A percentile compares a stretch with the other conserved stretches of the same genome.
Conservation (phyloP, 371 early-diverging fungal species). For the Basidiobolus meristosporus region DNA sequence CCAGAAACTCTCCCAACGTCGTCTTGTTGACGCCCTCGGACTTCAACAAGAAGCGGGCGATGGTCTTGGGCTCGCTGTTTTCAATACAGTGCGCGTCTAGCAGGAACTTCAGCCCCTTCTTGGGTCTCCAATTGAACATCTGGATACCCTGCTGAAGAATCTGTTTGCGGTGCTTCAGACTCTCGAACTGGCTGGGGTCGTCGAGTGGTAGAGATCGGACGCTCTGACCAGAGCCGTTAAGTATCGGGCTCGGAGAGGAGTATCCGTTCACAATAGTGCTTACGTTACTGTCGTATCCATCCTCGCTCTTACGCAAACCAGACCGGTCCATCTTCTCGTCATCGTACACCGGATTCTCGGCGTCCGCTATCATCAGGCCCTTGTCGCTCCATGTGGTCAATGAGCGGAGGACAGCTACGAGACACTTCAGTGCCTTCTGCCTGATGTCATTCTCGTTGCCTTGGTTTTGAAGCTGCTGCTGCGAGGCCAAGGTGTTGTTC, state of each 20-base stretch:
- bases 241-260: conserved; percentile 1
- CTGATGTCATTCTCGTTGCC: no score
- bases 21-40: conserved; percentile 72
- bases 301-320: no score
- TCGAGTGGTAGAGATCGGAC: conserved; percentile 8
- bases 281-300: background rate
- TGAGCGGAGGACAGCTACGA: conserved; percentile 26
- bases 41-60: conserved; percentile 55
- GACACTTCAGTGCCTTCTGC: conserved; percentile 25
- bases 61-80: conserved; percentile 23
- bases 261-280: background rate
- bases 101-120: conserved; percentile 23
- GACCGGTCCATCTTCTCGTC: no score
- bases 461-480: no score
- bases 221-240: background rate
- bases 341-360: no score
- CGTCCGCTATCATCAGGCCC: no score
- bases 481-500: no score
- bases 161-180: conserved; percentile 65
- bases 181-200: conserved; percentile 51
- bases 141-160: conserved; percentile 55
- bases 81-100: conserved; percentile 39
- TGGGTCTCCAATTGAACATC: conserved; percentile 76
- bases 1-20: conserved; percentile 85
- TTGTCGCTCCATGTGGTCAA: conserved; percentile 30